Conservation (phyloP, 352 stramenopile genomes). For the Blastocystis hominis region DNA sequence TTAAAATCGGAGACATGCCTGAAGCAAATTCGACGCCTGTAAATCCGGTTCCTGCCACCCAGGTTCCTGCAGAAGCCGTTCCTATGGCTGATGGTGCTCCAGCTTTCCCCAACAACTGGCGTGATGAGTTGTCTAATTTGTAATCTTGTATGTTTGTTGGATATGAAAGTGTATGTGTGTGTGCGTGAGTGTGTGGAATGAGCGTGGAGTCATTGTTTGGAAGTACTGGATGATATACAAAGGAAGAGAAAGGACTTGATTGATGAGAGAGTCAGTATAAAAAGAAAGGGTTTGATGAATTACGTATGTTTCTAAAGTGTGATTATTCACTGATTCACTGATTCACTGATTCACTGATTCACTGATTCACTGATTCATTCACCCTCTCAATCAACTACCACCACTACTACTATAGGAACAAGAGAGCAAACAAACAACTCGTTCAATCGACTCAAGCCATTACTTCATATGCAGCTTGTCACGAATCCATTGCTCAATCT, state of each 20-base stretch:
- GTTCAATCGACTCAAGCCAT: background rate
- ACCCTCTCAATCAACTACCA: too few species aligned
- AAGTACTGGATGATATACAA: too few species aligned
- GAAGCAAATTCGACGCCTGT: background rate
- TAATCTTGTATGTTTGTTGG: background rate
- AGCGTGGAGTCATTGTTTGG: too few species aligned
- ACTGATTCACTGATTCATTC: too few species aligned
- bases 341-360: too few species aligned
- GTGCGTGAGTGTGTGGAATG: background rate
- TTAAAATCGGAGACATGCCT: background rate
- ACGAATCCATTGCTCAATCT: slow-evolving; percentile 51
- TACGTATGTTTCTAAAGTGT: too few species aligned
- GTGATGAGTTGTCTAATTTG: background rate
- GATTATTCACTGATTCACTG: too few species aligned
- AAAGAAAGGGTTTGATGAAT: too few species aligned
- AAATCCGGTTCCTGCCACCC: background rate
- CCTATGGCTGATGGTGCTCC: background rate
- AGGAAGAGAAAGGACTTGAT: too few species aligned
- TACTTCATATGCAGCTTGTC: slow-evolving; percentile 44
- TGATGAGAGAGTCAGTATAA: too few species aligned
- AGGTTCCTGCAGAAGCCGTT: background rate
- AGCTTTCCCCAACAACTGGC: background rate
- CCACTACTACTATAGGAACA: too few species aligned
- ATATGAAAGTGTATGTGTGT: background rate
- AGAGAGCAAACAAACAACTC: too few species aligned